These are phyloP conservation scores for Globomyces sp. DNA, from an alignment of 371 early-diverging fungal species.

Conservation along the genomic window DNA sequence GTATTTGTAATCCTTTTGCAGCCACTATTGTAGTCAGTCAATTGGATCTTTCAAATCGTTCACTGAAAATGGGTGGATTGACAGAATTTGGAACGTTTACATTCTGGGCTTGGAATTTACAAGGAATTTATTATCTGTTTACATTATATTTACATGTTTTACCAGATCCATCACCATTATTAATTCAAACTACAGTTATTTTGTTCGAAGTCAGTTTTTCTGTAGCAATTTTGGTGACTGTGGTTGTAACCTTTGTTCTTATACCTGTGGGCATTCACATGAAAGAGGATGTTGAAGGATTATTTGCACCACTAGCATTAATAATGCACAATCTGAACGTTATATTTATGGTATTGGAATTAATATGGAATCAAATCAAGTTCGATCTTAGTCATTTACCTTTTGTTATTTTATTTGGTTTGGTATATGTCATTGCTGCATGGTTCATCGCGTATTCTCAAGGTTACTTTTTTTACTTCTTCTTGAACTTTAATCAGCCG, in stretches of 20 bases:
- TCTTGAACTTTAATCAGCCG: constrained; percentile 5
- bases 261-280: not conserved
- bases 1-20: too few species aligned
- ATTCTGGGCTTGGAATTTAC: not conserved
- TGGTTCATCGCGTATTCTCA: not conserved
- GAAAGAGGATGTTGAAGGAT: constrained; percentile 5
- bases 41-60: not conserved
- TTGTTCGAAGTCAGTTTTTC: not conserved
- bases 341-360: constrained; percentile 2
- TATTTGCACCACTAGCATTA: constrained; percentile 1
- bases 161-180: too few species aligned
- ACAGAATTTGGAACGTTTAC: constrained; percentile 3
- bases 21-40: not conserved
- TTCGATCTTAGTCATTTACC: constrained; percentile 6
- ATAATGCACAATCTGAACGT: constrained; percentile 7
- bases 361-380: constrained; percentile 8
- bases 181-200: not conserved
- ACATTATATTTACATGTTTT: not conserved
- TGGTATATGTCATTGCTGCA: not conserved
- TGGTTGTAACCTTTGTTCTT: constrained; percentile 3
- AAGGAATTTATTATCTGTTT: constrained; percentile 5
- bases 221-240: constrained; percentile 5
- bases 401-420: constrained; percentile 3
- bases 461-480: constrained; percentile 6
- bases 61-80: not conserved